phyloP scores from a whole-genome alignment of 2,329 filamentous ascomycete species.

The Calonectria montana region DNA sequence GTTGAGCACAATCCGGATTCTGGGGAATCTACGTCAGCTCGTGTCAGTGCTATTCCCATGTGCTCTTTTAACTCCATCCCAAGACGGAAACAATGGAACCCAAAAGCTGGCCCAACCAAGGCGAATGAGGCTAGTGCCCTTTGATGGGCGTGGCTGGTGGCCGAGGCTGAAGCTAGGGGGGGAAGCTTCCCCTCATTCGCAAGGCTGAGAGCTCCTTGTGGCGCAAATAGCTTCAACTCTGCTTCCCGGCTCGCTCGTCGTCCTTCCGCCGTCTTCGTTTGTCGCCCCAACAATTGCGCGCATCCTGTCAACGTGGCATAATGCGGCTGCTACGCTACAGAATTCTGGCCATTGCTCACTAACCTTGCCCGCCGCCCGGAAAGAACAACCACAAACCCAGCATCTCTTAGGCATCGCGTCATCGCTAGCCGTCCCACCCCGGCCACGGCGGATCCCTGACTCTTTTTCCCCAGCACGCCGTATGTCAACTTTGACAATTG shows the following conservation, averaged over 20 bases:
- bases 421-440: slow-evolving; percentile 18
- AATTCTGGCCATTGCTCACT: slow-evolving; percentile 11
- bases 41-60: neutral
- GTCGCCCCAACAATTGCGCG: slow-evolving; percentile 17
- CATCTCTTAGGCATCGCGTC: slow-evolving; percentile 17
- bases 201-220: slow-evolving; percentile 14
- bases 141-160: slow-evolving; percentile 6
- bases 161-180: slow-evolving; percentile 1
- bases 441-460: slow-evolving; percentile 12
- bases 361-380: neutral
- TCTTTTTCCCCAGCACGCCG: slow-evolving; percentile 14
- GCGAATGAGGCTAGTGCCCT: slow-evolving; percentile 21
- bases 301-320: slow-evolving; percentile 27
- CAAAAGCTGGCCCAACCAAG: neutral
- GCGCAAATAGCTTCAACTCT: slow-evolving; percentile 10
- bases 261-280: neutral
- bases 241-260: neutral
- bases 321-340: slow-evolving; percentile 12
- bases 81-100: neutral
- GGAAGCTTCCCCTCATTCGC: neutral
- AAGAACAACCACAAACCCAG: neutral
- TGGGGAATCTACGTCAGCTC: neutral
- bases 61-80: neutral
- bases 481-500: slow-evolving; percentile 26
- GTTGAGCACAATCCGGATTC: neutral